These are phyloP conservation scores for Microstroma glucosiphilum DNA, from an alignment of 1,284 basidiomycete genomes.

Conservation along the genomic window DNA sequence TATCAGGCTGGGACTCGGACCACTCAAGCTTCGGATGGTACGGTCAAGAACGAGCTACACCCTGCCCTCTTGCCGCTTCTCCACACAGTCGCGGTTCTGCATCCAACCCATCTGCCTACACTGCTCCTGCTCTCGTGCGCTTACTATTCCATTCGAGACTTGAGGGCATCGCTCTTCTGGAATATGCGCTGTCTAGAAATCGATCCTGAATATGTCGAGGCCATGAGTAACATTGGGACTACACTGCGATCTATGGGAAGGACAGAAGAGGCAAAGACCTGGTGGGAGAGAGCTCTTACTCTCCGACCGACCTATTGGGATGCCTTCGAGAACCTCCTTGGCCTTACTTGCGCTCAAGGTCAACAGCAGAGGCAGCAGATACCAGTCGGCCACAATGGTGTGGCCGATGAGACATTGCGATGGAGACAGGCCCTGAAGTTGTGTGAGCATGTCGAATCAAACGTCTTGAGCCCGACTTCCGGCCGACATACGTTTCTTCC, in stretches of 20 bases:
- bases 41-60: slow-evolving; percentile 23
- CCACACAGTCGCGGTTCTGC: slow-evolving; percentile 41
- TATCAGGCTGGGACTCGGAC: slow-evolving; percentile 28
- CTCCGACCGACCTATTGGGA: slow-evolving; percentile 54
- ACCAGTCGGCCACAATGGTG: neutral
- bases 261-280: slow-evolving; percentile 52
- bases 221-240: slow-evolving; percentile 58
- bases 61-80: slow-evolving; percentile 42
- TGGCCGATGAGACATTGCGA: slow-evolving; percentile 22
- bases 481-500: slow-evolving; percentile 24
- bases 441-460: slow-evolving; percentile 48
- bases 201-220: slow-evolving; percentile 50
- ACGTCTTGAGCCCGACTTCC: slow-evolving; percentile 22
- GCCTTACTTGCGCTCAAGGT: slow-evolving; percentile 51
- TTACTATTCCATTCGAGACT: slow-evolving; percentile 40
- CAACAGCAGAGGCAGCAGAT: neutral
- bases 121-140: slow-evolving; percentile 44
- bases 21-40: neutral
- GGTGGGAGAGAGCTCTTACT: slow-evolving; percentile 56
- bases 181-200: slow-evolving; percentile 47
- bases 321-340: slow-evolving; percentile 54
- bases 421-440: slow-evolving; percentile 51
- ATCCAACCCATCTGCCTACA: slow-evolving; percentile 39
- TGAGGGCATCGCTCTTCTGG: slow-evolving; percentile 48
- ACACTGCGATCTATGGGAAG: slow-evolving; percentile 54